A percentile compares a stretch with the other conserved stretches of the same genome.
Evolutionary conservation across 2,329 filamentous ascomycete genomes (phyloP).

Genomic region (Coniochaeta ligniaria): DNA sequence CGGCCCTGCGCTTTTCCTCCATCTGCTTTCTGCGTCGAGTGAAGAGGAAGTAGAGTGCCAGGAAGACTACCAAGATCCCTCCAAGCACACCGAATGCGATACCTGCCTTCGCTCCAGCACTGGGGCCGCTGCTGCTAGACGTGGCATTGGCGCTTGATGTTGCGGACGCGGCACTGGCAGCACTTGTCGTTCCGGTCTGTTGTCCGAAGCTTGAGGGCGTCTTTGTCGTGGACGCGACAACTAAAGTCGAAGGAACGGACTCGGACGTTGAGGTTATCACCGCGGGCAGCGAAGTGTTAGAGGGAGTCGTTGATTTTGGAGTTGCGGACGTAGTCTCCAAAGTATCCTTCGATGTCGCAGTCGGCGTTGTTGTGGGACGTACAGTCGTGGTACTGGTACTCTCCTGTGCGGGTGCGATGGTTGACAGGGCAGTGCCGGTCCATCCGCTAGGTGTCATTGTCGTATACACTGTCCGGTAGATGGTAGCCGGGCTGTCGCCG

Average conservation of each 20-base stretch:
- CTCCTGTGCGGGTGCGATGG: neutral
- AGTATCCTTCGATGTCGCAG: neutral
- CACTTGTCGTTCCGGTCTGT: constrained; percentile 9
- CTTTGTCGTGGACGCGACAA: neutral
- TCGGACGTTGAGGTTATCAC: neutral
- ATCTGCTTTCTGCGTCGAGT: constrained; percentile 63
- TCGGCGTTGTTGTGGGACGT: neutral
- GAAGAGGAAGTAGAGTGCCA: constrained; percentile 66
- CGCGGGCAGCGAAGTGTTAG: neutral
- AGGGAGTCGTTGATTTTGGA: neutral
- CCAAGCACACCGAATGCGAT: constrained; percentile 76
- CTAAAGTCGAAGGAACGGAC: neutral
- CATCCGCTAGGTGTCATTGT: constrained; percentile 17
- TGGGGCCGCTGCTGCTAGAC: constrained; percentile 24
- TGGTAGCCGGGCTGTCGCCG: constrained; percentile 13
- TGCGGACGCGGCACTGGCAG: neutral
- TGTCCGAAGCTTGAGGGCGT: neutral
- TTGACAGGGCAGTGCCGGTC: neutral
- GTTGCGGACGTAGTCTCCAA: neutral
- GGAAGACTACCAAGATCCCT: constrained; percentile 57
- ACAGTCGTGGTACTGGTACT: neutral
- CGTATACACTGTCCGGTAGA: constrained; percentile 22
- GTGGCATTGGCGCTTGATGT: constrained; percentile 10
- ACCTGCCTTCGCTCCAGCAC: constrained; percentile 60
- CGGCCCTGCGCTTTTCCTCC: constrained; percentile 33